These are phyloP conservation scores for Trichoderma sp. DNA, from an alignment of 2,329 filamentous ascomycete species.

Conservation along the genomic window DNA sequence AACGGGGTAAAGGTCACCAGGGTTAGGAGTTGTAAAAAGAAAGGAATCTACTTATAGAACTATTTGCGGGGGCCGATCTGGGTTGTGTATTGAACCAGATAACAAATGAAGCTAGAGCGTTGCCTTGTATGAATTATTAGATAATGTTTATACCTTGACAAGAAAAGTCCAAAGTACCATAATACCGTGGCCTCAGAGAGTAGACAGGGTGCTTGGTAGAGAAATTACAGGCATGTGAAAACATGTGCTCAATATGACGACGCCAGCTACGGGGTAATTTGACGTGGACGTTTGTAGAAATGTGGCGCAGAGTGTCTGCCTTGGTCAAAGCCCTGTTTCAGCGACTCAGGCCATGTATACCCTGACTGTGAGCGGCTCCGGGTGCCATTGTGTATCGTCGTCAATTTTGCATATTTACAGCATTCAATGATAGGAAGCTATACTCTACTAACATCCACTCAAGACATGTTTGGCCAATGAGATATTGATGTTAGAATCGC, in stretches of 20 bases:
- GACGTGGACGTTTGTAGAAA: not conserved
- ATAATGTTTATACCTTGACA: not conserved
- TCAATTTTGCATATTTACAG: not conserved
- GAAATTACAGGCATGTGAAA: not conserved
- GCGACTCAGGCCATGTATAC: not conserved
- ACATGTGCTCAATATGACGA: not conserved
- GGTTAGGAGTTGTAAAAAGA: not conserved
- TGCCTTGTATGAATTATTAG: not conserved
- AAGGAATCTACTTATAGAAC: not conserved
- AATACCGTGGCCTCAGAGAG: not conserved
- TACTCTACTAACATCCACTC: too few relatives aligned
- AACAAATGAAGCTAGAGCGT: not conserved
- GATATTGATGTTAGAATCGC: not conserved
- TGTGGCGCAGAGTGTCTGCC: conserved; percentile 3
- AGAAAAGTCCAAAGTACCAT: not conserved
- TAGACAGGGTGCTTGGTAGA: not conserved
- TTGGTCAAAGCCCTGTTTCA: not conserved
- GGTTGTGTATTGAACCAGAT: not conserved
- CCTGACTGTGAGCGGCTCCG: not conserved
- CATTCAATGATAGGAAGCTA: not conserved
- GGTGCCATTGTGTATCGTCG: not conserved
- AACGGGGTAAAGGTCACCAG: not conserved
- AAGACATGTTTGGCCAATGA: not conserved
- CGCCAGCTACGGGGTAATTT: not conserved
- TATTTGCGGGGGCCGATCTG: not conserved